Evolutionary conservation across 75 land plant species (phyloP).

Genomic region (Sequoiadendron giganteum): DNA sequence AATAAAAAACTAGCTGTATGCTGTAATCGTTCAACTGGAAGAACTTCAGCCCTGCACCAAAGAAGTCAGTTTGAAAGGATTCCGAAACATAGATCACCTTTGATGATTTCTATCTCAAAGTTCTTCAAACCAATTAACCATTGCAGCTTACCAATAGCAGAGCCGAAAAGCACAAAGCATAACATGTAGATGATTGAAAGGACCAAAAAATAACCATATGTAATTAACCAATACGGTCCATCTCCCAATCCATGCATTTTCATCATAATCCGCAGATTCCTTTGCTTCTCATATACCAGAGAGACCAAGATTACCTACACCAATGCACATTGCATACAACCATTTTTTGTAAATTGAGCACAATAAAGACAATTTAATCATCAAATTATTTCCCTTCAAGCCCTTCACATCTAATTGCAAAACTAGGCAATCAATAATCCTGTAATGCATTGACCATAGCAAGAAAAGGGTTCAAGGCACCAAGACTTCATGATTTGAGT

Average conservation of each 20-base stretch:
- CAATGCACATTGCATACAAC: slow-evolving; percentile 13
- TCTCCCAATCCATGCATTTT: slow-evolving; percentile 99
- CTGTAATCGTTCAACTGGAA: slow-evolving; percentile 73
- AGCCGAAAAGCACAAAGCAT: slow-evolving; percentile 78
- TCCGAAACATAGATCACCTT: not conserved
- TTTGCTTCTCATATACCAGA: slow-evolving; percentile 90
- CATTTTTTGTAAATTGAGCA: not conserved
- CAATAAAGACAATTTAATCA: not conserved
- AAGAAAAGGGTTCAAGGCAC: too few species aligned
- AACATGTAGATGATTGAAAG: slow-evolving; percentile 70
- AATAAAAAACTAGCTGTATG: slow-evolving; percentile 83
- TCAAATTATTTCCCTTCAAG: too few species aligned
- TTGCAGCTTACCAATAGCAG: slow-evolving; percentile 65
- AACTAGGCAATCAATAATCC: not conserved
- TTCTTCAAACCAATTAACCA: not conserved
- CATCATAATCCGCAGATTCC: slow-evolving; percentile 91
- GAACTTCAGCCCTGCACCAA: slow-evolving; percentile 70
- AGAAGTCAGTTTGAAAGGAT: slow-evolving; percentile 10
- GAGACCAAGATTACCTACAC: slow-evolving; percentile 75
- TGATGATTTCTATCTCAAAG: not conserved
- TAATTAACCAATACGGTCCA: slow-evolving; percentile 91
- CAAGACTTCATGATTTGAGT: too few species aligned
- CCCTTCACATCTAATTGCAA: not conserved
- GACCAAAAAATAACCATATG: slow-evolving; percentile 78
- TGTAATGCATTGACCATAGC: not conserved